These are phyloP conservation scores for Ascodesmis nigricans DNA, from an alignment of 495 filamentous ascomycete species.

Conservation along the genomic window DNA sequence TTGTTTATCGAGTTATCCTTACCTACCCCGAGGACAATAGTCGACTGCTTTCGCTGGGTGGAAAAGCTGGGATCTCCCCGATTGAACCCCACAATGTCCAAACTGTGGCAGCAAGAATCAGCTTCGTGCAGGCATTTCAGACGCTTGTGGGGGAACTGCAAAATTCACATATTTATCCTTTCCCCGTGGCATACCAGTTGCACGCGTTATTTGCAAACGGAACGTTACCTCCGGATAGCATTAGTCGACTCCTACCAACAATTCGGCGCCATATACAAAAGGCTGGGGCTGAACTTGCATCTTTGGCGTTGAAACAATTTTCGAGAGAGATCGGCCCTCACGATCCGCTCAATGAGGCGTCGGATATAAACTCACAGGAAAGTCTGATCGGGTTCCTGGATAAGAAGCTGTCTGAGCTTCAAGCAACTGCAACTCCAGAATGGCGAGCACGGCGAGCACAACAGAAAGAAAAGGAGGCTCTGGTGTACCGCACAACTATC, in stretches of 20 bases:
- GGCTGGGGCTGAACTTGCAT: conserved; percentile 6
- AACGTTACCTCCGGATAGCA: conserved; percentile 11
- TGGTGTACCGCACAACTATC: conserved; percentile 39
- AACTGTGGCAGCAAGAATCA: background rate
- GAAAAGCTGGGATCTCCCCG: conserved; percentile 12
- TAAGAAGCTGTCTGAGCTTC: no score
- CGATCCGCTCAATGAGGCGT: conserved; percentile 21
- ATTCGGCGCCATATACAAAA: conserved; percentile 4
- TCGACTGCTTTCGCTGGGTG: conserved; percentile 2
- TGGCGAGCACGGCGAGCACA: no score
- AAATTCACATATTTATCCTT: conserved; percentile 5
- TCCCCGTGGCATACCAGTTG: conserved; percentile 19
- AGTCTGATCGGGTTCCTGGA: conserved; percentile 28
- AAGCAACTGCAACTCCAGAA: conserved; percentile 13
- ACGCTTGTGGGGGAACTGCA: conserved; percentile 5
- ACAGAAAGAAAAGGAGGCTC: conserved; percentile 17
- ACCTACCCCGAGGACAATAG: conserved; percentile 1
- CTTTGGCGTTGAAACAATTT: conserved; percentile 10
- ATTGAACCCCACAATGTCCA: conserved; percentile 5
- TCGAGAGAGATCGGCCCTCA: conserved; percentile 7
- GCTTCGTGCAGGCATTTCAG: conserved; percentile 10
- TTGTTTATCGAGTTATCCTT: conserved; percentile 16
- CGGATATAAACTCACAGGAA: conserved; percentile 17
- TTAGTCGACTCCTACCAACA: conserved; percentile 11
- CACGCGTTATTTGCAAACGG: conserved; percentile 17